phyloP scores from a whole-genome alignment of 441 rosid species.

The Gossypium aridum region DNA sequence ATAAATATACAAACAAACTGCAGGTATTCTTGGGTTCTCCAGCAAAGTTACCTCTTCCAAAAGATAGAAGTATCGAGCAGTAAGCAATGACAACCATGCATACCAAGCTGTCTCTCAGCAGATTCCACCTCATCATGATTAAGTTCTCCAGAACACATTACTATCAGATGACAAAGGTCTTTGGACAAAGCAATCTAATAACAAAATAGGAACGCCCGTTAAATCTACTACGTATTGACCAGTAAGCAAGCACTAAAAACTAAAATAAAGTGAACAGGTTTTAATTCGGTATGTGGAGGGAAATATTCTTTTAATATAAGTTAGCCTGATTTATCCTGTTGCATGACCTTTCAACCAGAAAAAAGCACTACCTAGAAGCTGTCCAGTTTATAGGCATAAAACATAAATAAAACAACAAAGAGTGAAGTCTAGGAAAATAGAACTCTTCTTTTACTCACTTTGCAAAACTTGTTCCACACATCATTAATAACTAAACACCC shows the following conservation, averaged over 20 bases:
- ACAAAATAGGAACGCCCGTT: conserved; percentile 20
- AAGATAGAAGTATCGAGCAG: conserved; percentile 78
- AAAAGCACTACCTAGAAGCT: conserved; percentile 2
- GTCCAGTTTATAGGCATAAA: neutral
- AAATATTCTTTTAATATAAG: neutral
- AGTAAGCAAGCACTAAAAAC: neutral
- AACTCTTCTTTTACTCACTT: neutral
- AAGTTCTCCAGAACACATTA: conserved; percentile 77
- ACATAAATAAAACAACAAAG: neutral
- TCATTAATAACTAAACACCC: neutral
- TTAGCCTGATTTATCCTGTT: neutral
- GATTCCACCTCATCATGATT: conserved; percentile 33
- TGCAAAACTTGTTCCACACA: neutral
- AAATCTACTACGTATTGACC: conserved; percentile 7
- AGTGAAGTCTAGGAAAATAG: neutral
- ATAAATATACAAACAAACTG: conserved; percentile 3
- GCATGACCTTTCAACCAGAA: neutral
- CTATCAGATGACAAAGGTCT: conserved; percentile 73
- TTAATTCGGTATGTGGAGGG: neutral
- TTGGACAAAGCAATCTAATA: conserved; percentile 78
- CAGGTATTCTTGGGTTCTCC: conserved; percentile 11
- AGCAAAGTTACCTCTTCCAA: conserved; percentile 54
- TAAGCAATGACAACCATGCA: conserved; percentile 62
- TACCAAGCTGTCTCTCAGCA: conserved; percentile 24
- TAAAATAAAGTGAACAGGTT: neutral